Percentiles rank a stretch among this genome's conserved stretches.
Conservation (phyloP, 1,139 yeast genomes). For the Magnusiomyces magnusii region DNA sequence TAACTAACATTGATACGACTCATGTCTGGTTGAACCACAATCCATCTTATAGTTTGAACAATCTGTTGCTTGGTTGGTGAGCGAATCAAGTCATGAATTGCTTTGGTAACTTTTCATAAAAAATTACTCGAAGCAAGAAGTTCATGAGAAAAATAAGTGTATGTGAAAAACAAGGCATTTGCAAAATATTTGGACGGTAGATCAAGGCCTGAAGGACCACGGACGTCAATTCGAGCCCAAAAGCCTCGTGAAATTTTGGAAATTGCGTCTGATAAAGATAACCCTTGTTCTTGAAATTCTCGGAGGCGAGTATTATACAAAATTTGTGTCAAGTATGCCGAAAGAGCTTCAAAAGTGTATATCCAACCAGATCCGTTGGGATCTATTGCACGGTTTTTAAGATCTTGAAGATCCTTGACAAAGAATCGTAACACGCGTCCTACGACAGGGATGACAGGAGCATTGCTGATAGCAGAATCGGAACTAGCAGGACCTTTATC, state of each 20-base stretch:
- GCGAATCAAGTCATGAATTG: background rate
- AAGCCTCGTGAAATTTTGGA: background rate
- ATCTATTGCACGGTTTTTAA: background rate
- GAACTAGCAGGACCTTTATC: too few species aligned
- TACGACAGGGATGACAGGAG: background rate
- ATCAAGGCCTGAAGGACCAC: background rate
- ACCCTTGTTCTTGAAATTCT: background rate
- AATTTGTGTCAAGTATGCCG: background rate
- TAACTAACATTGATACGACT: background rate
- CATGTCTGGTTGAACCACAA: background rate
- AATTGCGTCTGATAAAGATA: background rate
- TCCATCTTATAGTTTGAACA: background rate
- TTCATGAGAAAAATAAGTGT: background rate
- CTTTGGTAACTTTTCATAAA: background rate
- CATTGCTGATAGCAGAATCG: background rate
- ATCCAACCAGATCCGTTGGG: background rate
- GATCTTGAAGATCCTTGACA: background rate
- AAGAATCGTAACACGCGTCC: background rate
- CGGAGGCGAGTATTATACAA: background rate
- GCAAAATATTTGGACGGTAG: background rate
- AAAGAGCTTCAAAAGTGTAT: background rate
- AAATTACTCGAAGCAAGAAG: background rate
- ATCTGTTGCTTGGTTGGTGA: background rate
- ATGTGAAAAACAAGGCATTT: background rate
- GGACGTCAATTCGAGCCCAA: background rate